Evolutionary conservation across 2,329 filamentous ascomycete genomes (phyloP).

Genomic region (Pseudogymnoascus sp.): DNA sequence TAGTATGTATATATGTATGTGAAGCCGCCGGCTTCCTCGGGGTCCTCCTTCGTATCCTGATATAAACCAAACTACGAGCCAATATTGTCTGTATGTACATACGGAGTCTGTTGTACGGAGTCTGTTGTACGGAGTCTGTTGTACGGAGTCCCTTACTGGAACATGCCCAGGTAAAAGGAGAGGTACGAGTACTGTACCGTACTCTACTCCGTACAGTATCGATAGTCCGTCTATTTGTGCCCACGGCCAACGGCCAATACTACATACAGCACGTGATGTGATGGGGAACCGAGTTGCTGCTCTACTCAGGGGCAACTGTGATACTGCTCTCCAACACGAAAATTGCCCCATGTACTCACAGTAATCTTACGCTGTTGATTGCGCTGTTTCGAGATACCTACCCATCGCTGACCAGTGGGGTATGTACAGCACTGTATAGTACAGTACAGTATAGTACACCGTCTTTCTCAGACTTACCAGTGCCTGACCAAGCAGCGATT

Average conservation of each 20-base stretch:
- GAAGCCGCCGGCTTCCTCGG: background rate
- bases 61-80: background rate
- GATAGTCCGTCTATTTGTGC: background rate
- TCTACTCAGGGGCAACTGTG: background rate
- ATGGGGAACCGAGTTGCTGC: background rate
- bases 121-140: background rate
- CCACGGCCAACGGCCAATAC: background rate
- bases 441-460: background rate
- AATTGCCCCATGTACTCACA: background rate
- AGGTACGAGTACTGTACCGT: background rate
- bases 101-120: background rate
- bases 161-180: background rate
- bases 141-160: background rate
- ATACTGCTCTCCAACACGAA: background rate
- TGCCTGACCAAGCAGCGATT: background rate
- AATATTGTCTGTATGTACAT: background rate
- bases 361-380: slow-evolving; percentile 2
- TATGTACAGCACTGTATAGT: background rate
- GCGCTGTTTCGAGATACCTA: background rate
- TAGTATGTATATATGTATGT: slow-evolving; percentile 1
- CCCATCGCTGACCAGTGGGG: background rate
- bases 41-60: background rate
- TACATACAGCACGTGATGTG: background rate
- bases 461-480: background rate
- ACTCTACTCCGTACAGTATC: background rate